Conservation (phyloP, 2,329 filamentous ascomycete species). For the Acrocalymma vagum region DNA sequence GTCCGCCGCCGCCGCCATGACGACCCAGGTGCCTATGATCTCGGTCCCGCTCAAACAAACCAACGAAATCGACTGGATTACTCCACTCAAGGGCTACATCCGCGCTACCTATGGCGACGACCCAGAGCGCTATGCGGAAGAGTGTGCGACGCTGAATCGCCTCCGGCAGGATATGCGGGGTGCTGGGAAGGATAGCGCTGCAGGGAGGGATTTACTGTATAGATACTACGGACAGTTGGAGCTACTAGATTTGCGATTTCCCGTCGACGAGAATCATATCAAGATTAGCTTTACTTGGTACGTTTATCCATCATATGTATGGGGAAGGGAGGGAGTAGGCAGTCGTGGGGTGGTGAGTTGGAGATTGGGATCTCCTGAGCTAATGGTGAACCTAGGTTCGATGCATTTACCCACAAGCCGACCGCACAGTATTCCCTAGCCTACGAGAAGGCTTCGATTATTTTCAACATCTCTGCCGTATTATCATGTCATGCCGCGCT, state of each 20-base stretch:
- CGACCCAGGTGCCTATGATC: slow-evolving; percentile 82
- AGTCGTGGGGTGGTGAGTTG: not conserved
- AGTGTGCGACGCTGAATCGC: slow-evolving; percentile 93
- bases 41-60: slow-evolving; percentile 91
- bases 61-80: slow-evolving; percentile 98
- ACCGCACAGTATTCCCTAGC: slow-evolving; percentile 96
- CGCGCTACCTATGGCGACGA: slow-evolving; percentile 94
- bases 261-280: slow-evolving; percentile 98
- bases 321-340: not conserved
- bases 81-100: slow-evolving; percentile 92
- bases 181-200: slow-evolving; percentile 94
- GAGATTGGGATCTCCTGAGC: slow-evolving; percentile 6
- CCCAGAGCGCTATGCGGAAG: slow-evolving; percentile 92
- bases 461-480: slow-evolving; percentile 98
- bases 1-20: slow-evolving; percentile 33
- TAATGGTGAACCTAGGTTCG: slow-evolving; percentile 76
- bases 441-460: slow-evolving; percentile 98
- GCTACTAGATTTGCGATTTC: slow-evolving; percentile 91
- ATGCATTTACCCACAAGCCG: slow-evolving; percentile 99
- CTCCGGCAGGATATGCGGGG: slow-evolving; percentile 98
- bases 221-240: slow-evolving; percentile 98
- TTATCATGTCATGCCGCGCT: slow-evolving; percentile 93
- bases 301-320: slow-evolving; percentile 18
- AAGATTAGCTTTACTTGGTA: slow-evolving; percentile 99
- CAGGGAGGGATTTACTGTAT: slow-evolving; percentile 91